Evolutionary conservation across 495 filamentous ascomycete species (phyloP).

Genomic region (Penicillium paradoxum): DNA sequence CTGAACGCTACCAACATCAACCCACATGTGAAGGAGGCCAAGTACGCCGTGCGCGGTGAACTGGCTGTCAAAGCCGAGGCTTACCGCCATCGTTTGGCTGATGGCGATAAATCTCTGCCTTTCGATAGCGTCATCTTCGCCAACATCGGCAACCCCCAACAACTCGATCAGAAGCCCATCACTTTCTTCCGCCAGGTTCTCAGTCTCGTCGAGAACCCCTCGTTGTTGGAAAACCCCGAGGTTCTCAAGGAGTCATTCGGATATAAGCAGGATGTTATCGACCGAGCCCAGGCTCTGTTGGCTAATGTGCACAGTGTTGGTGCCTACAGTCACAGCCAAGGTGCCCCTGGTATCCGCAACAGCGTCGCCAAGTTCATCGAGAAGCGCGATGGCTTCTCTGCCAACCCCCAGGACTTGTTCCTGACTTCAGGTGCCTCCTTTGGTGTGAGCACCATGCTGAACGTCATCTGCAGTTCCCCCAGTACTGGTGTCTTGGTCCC

Average conservation of each 20-base stretch:
- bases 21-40: conserved; percentile 71
- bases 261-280: conserved; percentile 84
- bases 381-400: conserved; percentile 79
- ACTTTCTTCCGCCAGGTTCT: conserved; percentile 98
- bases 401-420: conserved; percentile 74
- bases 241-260: conserved; percentile 59
- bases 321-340: conserved; percentile 93
- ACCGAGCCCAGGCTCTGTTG: conserved; percentile 73
- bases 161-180: conserved; percentile 97
- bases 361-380: conserved; percentile 92
- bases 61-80: conserved; percentile 85
- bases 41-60: conserved; percentile 96
- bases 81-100: conserved; percentile 66
- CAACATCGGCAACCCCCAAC: conserved; percentile 98
- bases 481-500: conserved; percentile 84
- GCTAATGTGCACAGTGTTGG: conserved; percentile 83
- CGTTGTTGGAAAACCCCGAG: conserved; percentile 72
- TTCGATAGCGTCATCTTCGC: conserved; percentile 89
- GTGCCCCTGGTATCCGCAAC: conserved; percentile 75
- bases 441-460: conserved; percentile 87
- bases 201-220: conserved; percentile 87
- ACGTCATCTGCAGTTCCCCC: conserved; percentile 77
- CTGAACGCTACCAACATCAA: conserved; percentile 89
- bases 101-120: conserved; percentile 62
- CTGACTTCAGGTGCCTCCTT: conserved; percentile 87